phyloP scores from a whole-genome alignment of 768 basidiomycete genomes.

The Tulasnella sp. region DNA sequence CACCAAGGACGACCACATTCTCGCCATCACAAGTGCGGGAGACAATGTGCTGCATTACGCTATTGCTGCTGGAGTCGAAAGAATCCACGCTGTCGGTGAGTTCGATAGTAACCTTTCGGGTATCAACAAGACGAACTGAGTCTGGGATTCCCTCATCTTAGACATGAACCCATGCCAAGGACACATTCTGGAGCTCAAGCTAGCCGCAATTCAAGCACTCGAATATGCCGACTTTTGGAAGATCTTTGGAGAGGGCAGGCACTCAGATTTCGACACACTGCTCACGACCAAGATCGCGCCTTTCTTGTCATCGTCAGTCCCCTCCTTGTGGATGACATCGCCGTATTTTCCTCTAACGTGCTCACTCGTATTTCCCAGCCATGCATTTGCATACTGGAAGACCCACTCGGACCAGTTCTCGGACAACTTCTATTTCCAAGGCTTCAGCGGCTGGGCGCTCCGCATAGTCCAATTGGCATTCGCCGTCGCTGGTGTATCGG shows the following conservation, averaged over 20 bases:
- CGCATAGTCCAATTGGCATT: conserved; percentile 50
- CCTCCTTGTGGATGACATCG: conserved; percentile 19
- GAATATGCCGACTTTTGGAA: conserved; percentile 51
- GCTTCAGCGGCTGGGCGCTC: conserved; percentile 58
- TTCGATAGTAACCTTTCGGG: too few relatives aligned
- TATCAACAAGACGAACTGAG: too few relatives aligned
- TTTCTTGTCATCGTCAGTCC: conserved; percentile 41
- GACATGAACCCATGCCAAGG: conserved; percentile 40
- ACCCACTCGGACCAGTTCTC: conserved; percentile 39
- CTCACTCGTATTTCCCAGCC: background rate
- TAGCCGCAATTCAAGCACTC: conserved; percentile 50
- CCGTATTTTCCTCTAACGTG: too few relatives aligned
- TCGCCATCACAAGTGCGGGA: conserved; percentile 67
- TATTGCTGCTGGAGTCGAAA: conserved; percentile 46
- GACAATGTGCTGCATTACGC: conserved; percentile 76
- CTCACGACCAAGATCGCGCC: conserved; percentile 54
- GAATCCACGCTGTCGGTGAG: conserved; percentile 55
- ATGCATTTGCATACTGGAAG: conserved; percentile 68
- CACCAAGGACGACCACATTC: conserved; percentile 48
- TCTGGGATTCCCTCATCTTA: background rate
- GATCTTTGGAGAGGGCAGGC: conserved; percentile 55
- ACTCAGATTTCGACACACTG: conserved; percentile 46
- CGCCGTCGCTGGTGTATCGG: conserved; percentile 43
- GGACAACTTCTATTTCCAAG: conserved; percentile 53
- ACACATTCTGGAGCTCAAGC: conserved; percentile 67